These are phyloP conservation scores for Aspergillus pseudoglaucus DNA, from an alignment of 2,329 filamentous ascomycete genomes.

Conservation along the genomic window DNA sequence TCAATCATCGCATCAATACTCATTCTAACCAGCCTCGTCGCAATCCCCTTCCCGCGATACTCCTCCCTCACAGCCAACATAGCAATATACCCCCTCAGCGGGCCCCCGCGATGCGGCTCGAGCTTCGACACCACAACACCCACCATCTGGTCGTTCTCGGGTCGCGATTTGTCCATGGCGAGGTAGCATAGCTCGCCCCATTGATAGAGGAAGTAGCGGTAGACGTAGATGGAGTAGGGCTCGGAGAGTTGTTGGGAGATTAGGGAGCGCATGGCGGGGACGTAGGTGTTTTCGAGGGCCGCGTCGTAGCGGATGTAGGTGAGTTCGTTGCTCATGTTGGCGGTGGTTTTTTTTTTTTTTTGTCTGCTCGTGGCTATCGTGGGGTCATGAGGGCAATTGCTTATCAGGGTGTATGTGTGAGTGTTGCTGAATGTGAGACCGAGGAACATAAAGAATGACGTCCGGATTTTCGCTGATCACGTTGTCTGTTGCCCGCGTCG, in stretches of 20 bases:
- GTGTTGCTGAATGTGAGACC: background rate
- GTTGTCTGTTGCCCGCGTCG: conserved; percentile 12
- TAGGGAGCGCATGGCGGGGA: conserved; percentile 80
- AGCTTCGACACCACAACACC: conserved; percentile 94
- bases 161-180: conserved; percentile 46
- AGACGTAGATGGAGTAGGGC: conserved; percentile 98
- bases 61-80: conserved; percentile 88
- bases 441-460: background rate
- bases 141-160: conserved; percentile 49
- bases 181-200: conserved; percentile 98
- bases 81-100: conserved; percentile 88
- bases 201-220: conserved; percentile 95
- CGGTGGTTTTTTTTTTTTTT: background rate
- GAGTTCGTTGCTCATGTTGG: conserved; percentile 22
- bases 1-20: conserved; percentile 87
- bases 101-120: conserved; percentile 79
- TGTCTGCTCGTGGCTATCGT: background rate
- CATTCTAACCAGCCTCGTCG: conserved; percentile 77
- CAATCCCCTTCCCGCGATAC: conserved; percentile 78
- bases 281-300: conserved; percentile 57
- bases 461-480: conserved; percentile 12
- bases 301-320: conserved; percentile 56
- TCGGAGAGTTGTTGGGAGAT: conserved; percentile 96
- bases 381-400: background rate
- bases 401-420: no score